Evolutionary conservation across 495 filamentous ascomycete genomes (phyloP).

Genomic region (Parathielavia hyrcaniae): DNA sequence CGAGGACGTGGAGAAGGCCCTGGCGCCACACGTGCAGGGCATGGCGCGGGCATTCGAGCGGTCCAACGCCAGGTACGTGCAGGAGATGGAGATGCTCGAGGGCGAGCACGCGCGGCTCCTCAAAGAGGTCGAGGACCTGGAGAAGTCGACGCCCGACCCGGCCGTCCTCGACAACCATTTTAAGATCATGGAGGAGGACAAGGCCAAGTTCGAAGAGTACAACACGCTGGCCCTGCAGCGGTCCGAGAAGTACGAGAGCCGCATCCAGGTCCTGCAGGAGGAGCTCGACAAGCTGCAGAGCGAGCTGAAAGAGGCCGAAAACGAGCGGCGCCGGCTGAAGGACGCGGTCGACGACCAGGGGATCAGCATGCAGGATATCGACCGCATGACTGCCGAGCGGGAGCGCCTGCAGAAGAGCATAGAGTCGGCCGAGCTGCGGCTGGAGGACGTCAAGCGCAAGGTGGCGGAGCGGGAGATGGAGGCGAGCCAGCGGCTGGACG

Average conservation of each 20-base stretch:
- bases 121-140: slow-evolving; percentile 80
- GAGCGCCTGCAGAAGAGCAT: slow-evolving; percentile 83
- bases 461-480: slow-evolving; percentile 79
- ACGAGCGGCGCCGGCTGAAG: slow-evolving; percentile 72
- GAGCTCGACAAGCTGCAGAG: slow-evolving; percentile 70
- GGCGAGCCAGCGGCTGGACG: slow-evolving; percentile 75
- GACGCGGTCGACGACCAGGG: slow-evolving; percentile 82
- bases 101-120: slow-evolving; percentile 69
- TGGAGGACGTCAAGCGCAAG: slow-evolving; percentile 76
- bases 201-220: slow-evolving; percentile 86
- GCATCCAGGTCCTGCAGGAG: slow-evolving; percentile 68
- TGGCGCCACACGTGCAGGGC: slow-evolving; percentile 74
- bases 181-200: slow-evolving; percentile 83
- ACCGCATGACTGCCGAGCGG: slow-evolving; percentile 93
- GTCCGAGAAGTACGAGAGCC: slow-evolving; percentile 72
- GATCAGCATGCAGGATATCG: slow-evolving; percentile 93
- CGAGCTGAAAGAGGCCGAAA: slow-evolving; percentile 72
- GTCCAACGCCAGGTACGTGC: slow-evolving; percentile 69
- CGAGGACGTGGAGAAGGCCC: slow-evolving; percentile 64
- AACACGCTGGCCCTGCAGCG: slow-evolving; percentile 72
- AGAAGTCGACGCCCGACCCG: slow-evolving; percentile 76
- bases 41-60: slow-evolving; percentile 88
- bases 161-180: slow-evolving; percentile 75
- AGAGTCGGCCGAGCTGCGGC: slow-evolving; percentile 61
- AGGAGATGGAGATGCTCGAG: slow-evolving; percentile 77